Evolutionary conservation across 768 basidiomycete species (phyloP).

Genomic region (Phaeolepiota aurea): DNA sequence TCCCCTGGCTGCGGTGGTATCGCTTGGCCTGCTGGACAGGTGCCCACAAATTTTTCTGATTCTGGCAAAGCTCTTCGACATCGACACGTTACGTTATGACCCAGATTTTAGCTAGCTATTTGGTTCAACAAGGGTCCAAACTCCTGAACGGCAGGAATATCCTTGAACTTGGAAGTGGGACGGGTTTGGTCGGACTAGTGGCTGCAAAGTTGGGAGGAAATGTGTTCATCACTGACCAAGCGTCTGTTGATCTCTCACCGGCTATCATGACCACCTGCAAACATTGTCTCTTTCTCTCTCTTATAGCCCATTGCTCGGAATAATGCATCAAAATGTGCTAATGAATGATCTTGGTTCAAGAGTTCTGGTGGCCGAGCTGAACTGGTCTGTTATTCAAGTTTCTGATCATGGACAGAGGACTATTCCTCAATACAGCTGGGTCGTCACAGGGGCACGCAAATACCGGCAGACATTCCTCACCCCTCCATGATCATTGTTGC

Average conservation of each 20-base stretch:
- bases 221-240: conserved; percentile 88
- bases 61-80: conserved; percentile 1
- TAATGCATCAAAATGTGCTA: conserved; percentile 69
- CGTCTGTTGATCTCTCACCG: conserved; percentile 42
- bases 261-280: conserved; percentile 4
- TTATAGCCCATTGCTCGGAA: conserved; percentile 63
- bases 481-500: conserved; percentile 79
- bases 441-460: conserved; percentile 51
- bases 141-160: conserved; percentile 50
- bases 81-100: conserved; percentile 6
- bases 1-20: conserved; percentile 88
- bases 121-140: conserved; percentile 43
- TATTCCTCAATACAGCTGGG: conserved; percentile 6
- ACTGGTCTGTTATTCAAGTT: conserved; percentile 51
- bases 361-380: conserved; percentile 62
- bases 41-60: conserved; percentile 17
- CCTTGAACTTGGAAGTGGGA: conserved; percentile 86
- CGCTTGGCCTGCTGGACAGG: conserved; percentile 90
- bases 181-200: conserved; percentile 86
- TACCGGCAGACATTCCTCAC: conserved; percentile 35
- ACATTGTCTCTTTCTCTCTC: conserved; percentile 6
- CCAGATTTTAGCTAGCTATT: conserved; percentile 79
- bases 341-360: conserved; percentile 50
- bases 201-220: conserved; percentile 57
- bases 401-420: conserved; percentile 1